A percentile compares a stretch with the other conserved stretches of the same genome.
These are phyloP conservation scores for Closterium sp. DNA, from an alignment of 139 green algal genomes.

Conservation along the genomic window DNA sequence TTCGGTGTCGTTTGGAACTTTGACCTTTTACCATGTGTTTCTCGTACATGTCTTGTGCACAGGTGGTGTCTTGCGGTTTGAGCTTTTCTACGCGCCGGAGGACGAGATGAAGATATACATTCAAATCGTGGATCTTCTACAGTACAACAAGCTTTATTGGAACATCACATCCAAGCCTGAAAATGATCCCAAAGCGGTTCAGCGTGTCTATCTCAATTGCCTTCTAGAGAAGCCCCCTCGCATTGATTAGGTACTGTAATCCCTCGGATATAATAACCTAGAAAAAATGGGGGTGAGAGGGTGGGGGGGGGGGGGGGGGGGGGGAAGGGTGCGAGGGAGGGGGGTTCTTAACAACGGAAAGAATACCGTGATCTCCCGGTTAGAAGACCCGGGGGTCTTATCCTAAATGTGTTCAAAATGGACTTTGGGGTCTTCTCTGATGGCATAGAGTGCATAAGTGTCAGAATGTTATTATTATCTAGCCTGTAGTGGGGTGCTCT, in stretches of 20 bases:
- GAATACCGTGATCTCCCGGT: too few species aligned
- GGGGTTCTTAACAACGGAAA: too few species aligned
- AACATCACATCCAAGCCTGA: slow-evolving; percentile 37
- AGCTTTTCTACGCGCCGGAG: slow-evolving; percentile 38
- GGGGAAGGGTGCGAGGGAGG: too few species aligned
- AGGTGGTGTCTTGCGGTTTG: slow-evolving; percentile 43
- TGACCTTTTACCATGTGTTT: background rate
- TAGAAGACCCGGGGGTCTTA: too few species aligned
- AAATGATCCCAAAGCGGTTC: background rate
- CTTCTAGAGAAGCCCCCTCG: slow-evolving; percentile 35
- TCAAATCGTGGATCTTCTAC: slow-evolving; percentile 15
- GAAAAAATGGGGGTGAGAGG: too few species aligned
- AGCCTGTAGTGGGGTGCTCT: too few species aligned
- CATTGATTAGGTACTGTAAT: background rate
- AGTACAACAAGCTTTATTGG: slow-evolving; percentile 37
- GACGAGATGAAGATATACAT: slow-evolving; percentile 41
- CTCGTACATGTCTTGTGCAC: background rate
- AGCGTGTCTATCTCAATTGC: slow-evolving; percentile 39
- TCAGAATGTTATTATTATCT: too few species aligned
- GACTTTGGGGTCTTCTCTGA: too few species aligned
- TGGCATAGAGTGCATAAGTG: too few species aligned
- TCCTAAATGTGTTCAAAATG: too few species aligned
- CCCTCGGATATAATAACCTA: too few species aligned
- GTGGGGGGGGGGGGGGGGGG: too few species aligned
- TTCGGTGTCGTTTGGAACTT: background rate